These are phyloP conservation scores for Roridomyces roridus DNA, from an alignment of 768 basidiomycete genomes.

Conservation along the genomic window DNA sequence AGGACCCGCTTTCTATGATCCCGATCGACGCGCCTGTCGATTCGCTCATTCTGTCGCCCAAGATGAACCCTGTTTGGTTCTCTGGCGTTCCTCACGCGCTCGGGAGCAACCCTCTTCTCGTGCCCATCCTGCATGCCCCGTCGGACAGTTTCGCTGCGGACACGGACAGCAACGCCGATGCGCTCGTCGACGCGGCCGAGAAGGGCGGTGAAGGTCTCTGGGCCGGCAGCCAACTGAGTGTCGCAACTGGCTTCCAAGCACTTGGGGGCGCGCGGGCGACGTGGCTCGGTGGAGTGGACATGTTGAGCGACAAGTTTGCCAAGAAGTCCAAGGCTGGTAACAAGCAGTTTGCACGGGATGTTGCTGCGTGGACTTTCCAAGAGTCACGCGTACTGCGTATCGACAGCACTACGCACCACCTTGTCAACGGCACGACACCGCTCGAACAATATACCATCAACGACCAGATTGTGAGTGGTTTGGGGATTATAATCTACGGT, in stretches of 20 bases:
- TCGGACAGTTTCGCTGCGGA: constrained; percentile 79
- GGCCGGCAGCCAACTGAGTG: constrained; percentile 77
- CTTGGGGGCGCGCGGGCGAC: constrained; percentile 75
- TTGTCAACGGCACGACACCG: constrained; percentile 65
- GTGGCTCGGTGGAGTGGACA: constrained; percentile 81
- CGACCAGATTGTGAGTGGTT: constrained; percentile 72
- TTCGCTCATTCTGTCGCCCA: constrained; percentile 52
- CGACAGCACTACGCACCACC: constrained; percentile 75
- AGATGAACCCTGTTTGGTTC: constrained; percentile 73
- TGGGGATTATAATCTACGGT: background rate
- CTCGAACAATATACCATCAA: constrained; percentile 83
- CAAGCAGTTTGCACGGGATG: constrained; percentile 69
- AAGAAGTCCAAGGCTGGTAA: constrained; percentile 78
- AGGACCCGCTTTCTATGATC: constrained; percentile 67
- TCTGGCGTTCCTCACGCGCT: constrained; percentile 72
- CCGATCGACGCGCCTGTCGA: constrained; percentile 60
- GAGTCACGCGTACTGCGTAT: constrained; percentile 83
- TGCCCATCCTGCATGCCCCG: constrained; percentile 84
- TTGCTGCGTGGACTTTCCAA: constrained; percentile 92
- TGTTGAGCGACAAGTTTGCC: constrained; percentile 81
- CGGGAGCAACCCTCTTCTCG: constrained; percentile 75
- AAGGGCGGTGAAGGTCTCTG: constrained; percentile 81
- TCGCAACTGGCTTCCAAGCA: constrained; percentile 93
- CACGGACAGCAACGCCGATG: constrained; percentile 64
- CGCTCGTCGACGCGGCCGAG: constrained; percentile 72